These are phyloP conservation scores for Colletotrichum aenigma DNA, from an alignment of 2,329 filamentous ascomycete species.

Conservation along the genomic window DNA sequence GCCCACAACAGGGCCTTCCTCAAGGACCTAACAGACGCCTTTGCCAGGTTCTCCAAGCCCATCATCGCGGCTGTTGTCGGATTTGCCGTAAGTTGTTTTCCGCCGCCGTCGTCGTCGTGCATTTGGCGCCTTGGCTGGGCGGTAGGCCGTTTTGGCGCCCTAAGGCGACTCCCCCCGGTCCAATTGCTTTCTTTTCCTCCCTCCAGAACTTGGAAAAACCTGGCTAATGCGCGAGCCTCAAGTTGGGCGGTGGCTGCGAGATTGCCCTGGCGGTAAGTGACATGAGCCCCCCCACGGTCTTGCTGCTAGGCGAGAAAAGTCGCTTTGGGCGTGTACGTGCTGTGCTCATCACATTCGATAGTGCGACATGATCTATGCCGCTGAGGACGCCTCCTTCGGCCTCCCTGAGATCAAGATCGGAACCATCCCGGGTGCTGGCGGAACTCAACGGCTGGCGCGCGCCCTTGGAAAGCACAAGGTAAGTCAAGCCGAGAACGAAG, in stretches of 20 bases:
- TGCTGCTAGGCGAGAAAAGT: not conserved
- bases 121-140: not conserved
- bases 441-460: slow-evolving; percentile 43
- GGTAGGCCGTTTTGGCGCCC: not conserved
- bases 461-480: slow-evolving; percentile 46
- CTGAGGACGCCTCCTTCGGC: slow-evolving; percentile 38
- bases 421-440: slow-evolving; percentile 44
- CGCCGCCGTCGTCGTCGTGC: not conserved
- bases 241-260: slow-evolving; percentile 56
- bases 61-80: slow-evolving; percentile 54
- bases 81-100: slow-evolving; percentile 45
- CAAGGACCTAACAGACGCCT: slow-evolving; percentile 43
- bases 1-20: slow-evolving; percentile 27
- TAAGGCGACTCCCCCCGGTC: not conserved
- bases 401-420: slow-evolving; percentile 44
- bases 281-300: not conserved
- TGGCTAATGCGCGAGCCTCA: not conserved
- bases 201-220: not conserved
- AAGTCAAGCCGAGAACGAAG: not conserved
- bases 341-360: slow-evolving; percentile 8
- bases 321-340: not conserved
- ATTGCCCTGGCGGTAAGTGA: slow-evolving; percentile 46
- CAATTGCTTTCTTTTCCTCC: not conserved
- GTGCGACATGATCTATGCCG: slow-evolving; percentile 44
- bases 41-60: slow-evolving; percentile 46